Conservation (phyloP, 495 filamentous ascomycete species). For the Hamigera avellanea region DNA sequence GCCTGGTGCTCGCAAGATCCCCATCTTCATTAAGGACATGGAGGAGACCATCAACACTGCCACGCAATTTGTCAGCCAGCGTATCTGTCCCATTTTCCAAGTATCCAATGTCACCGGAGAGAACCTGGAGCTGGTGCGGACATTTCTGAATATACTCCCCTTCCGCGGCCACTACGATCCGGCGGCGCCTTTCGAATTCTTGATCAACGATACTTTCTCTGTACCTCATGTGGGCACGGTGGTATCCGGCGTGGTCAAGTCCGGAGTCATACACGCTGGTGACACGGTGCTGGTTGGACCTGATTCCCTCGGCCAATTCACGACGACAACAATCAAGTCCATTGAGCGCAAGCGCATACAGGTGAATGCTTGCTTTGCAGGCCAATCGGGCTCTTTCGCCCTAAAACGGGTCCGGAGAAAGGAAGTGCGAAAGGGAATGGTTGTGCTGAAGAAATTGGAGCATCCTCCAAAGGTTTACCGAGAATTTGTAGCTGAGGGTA, state of each 20-base stretch:
- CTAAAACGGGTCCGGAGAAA: conserved; percentile 75
- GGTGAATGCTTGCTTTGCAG: conserved; percentile 80
- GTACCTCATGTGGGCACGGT: conserved; percentile 96
- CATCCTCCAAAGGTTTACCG: conserved; percentile 67
- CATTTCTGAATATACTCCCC: conserved; percentile 90
- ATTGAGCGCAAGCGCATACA: conserved; percentile 93
- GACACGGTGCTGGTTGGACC: conserved; percentile 85
- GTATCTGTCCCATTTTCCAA: conserved; percentile 96
- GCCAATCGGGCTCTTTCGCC: conserved; percentile 88
- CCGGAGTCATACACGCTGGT: conserved; percentile 73
- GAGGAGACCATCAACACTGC: conserved; percentile 92
- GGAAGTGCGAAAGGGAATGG: conserved; percentile 98
- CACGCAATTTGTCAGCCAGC: conserved; percentile 87
- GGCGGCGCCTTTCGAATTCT: conserved; percentile 83
- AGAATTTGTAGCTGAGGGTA: conserved; percentile 89
- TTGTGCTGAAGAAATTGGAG: conserved; percentile 77
- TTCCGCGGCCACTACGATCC: conserved; percentile 89
- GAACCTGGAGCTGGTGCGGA: conserved; percentile 67
- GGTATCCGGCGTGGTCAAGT: conserved; percentile 85
- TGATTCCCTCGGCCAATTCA: conserved; percentile 86
- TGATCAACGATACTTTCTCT: conserved; percentile 97
- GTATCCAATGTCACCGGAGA: conserved; percentile 95
- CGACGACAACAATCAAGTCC: conserved; percentile 75
- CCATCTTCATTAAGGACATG: conserved; percentile 88
- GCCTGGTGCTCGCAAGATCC: conserved; percentile 88